Evolutionary conservation across 805 yeast genomes (phyloP).

Genomic region (Schizosaccharomyces cryophilus): DNA sequence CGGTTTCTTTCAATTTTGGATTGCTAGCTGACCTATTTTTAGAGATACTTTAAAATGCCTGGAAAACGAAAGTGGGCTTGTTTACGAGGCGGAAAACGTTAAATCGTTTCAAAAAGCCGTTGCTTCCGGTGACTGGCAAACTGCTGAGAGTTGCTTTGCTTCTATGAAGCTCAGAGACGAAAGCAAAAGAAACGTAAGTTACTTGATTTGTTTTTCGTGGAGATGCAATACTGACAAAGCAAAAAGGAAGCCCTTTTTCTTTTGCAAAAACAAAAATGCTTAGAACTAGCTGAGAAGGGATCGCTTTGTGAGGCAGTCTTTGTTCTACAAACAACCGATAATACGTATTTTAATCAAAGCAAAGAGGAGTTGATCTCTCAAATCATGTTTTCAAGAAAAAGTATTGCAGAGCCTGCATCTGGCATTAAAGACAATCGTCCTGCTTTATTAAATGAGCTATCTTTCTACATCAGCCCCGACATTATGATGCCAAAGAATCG

Average conservation of each 20-base stretch:
- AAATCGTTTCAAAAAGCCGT: conserved; percentile 19
- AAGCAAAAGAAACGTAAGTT: conserved; percentile 7
- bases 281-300: conserved; percentile 19
- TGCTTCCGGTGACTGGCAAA: conserved; percentile 20
- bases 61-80: conserved; percentile 17
- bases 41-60: conserved; percentile 16
- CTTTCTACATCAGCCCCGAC: conserved; percentile 23
- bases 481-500: conserved; percentile 30
- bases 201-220: background rate
- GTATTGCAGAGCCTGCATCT: background rate
- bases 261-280: conserved; percentile 19
- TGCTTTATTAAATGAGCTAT: background rate
- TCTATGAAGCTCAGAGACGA: conserved; percentile 11
- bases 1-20: background rate
- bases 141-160: conserved; percentile 15
- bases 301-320: conserved; percentile 16
- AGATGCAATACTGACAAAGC: background rate
- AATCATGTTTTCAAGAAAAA: background rate
- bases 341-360: background rate
- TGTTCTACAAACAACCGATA: conserved; percentile 7
- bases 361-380: background rate
- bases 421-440: background rate
- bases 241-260: conserved; percentile 13
- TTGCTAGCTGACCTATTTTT: background rate
- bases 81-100: conserved; percentile 21